Conservation (phyloP, 2,329 filamentous ascomycete species). For the Cordyceps cateniannulata region DNA sequence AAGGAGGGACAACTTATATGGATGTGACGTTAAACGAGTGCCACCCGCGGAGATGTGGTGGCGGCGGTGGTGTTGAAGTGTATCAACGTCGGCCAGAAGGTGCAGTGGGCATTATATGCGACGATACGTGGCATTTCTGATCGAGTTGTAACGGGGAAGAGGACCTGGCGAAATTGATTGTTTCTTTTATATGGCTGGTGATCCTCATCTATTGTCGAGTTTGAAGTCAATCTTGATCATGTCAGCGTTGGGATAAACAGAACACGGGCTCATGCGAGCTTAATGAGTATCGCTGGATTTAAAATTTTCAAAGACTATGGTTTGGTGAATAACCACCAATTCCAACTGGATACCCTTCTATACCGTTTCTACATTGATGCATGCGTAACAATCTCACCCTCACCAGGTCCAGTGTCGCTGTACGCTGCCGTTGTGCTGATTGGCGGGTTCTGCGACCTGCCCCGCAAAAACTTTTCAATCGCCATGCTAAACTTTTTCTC, state of each 20-base stretch:
- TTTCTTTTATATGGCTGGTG: neutral
- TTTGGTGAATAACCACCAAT: no score
- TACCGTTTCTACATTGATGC: no score
- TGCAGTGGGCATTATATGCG: constrained; percentile 11
- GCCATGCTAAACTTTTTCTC: neutral
- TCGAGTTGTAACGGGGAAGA: neutral
- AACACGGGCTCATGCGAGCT: neutral
- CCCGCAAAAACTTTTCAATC: neutral
- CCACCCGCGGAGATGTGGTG: neutral
- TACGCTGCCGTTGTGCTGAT: neutral
- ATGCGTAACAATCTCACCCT: no score
- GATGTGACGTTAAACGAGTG: neutral
- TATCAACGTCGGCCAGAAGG: constrained; percentile 7
- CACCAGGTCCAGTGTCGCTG: neutral
- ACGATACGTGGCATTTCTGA: constrained; percentile 1
- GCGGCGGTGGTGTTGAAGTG: neutral
- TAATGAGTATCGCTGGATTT: neutral
- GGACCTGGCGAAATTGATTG: neutral
- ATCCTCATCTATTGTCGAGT: neutral
- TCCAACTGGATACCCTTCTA: no score
- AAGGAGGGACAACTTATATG: neutral
- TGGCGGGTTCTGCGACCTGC: neutral
- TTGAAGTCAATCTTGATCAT: neutral
- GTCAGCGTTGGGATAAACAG: neutral
- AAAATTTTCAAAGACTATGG: neutral